Evolutionary conservation across 495 filamentous ascomycete genomes (phyloP).

Genomic region (Terfezia claveryi): DNA sequence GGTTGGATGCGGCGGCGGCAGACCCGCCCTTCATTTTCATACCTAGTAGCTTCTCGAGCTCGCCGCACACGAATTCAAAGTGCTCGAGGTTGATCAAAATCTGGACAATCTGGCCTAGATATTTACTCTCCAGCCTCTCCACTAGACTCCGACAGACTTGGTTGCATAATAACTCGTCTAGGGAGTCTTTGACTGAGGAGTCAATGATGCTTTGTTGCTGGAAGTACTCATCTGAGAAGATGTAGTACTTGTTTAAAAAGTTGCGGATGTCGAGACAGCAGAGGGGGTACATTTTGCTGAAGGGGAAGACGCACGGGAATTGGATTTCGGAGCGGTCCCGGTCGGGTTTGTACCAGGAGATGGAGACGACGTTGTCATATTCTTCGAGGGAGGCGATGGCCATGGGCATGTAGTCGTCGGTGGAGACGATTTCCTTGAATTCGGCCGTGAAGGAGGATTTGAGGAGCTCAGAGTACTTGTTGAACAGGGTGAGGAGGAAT

Average conservation of each 20-base stretch:
- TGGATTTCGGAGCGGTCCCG: conserved; percentile 34
- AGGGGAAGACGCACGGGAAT: conserved; percentile 72
- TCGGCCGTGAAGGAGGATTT: conserved; percentile 78
- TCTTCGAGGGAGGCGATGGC: conserved; percentile 71
- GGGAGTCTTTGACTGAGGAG: conserved; percentile 32
- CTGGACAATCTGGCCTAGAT: conserved; percentile 91
- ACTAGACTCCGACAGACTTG: conserved; percentile 81
- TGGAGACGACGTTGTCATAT: conserved; percentile 81
- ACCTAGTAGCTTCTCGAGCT: conserved; percentile 65
- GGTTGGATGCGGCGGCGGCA: background rate
- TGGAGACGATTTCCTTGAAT: conserved; percentile 89
- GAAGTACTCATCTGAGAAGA: conserved; percentile 87
- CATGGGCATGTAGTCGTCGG: conserved; percentile 99
- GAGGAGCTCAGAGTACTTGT: conserved; percentile 80
- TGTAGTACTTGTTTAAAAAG: conserved; percentile 89
- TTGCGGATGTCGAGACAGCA: conserved; percentile 96
- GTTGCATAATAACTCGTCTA: conserved; percentile 73
- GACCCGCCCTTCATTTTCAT: conserved; percentile 43
- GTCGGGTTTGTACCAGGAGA: conserved; percentile 80
- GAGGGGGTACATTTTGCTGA: conserved; percentile 96
- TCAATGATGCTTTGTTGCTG: conserved; percentile 60
- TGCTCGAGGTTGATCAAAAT: conserved; percentile 95
- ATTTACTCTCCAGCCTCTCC: conserved; percentile 72
- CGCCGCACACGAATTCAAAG: conserved; percentile 77
- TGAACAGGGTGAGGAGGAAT: conserved; percentile 67